Conservation (phyloP, 2,329 filamentous ascomycete species). For the Keithomyces neogunnii region DNA sequence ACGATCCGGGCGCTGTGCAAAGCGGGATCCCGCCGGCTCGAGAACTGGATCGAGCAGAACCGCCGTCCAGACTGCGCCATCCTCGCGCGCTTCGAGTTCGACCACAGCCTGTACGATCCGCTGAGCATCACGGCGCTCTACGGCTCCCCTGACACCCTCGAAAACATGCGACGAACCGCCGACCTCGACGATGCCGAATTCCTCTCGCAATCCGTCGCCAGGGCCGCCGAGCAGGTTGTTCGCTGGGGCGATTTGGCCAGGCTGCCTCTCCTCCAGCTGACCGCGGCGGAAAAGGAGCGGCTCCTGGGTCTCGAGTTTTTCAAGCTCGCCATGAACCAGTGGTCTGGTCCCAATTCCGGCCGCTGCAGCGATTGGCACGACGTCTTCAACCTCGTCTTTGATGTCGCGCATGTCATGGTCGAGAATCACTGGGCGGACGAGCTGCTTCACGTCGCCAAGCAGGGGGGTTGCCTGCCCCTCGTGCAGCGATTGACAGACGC, state of each 20-base stretch:
- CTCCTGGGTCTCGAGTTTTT: too few relatives aligned
- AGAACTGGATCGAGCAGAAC: slow-evolving; percentile 24
- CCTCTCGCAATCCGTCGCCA: slow-evolving; percentile 1
- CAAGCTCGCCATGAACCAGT: too few relatives aligned
- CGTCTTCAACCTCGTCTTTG: too few relatives aligned
- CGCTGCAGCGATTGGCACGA: too few relatives aligned
- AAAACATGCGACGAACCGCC: slow-evolving; percentile 1
- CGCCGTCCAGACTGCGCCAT: slow-evolving; percentile 21
- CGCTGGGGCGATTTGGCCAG: slow-evolving; percentile 17
- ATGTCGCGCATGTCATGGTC: too few relatives aligned
- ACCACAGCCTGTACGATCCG: slow-evolving; percentile 23
- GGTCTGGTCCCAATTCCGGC: too few relatives aligned
- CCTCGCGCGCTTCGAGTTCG: slow-evolving; percentile 21
- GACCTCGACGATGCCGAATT: too few relatives aligned
- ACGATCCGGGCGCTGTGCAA: slow-evolving; percentile 8
- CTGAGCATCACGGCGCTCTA: slow-evolving; percentile 25
- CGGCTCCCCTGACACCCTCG: slow-evolving; percentile 22
- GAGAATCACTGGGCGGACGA: too few relatives aligned
- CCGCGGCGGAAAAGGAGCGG: too few relatives aligned
- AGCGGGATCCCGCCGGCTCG: slow-evolving; percentile 18
- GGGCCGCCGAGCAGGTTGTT: slow-evolving; percentile 18
- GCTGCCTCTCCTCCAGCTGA: neutral
- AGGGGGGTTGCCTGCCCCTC: too few relatives aligned
- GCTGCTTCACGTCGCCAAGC: too few relatives aligned
- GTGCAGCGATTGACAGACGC: too few relatives aligned